Evolutionary conservation across 306 rosid genomes (phyloP).

Genomic region (Cajanus cajan): DNA sequence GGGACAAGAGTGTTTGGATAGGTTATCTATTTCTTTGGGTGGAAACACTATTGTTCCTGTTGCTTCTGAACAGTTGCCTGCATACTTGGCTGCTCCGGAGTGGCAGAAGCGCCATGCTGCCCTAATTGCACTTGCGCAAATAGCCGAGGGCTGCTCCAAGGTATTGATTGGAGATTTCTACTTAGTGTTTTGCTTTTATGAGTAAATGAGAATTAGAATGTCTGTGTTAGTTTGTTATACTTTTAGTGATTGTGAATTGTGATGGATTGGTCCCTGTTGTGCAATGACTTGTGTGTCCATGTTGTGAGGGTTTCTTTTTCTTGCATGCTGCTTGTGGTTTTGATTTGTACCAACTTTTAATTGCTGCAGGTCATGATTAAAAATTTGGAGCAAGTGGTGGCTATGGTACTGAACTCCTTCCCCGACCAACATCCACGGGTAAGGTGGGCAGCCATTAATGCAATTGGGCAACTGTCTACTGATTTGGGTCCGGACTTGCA

Average conservation of each 20-base stretch:
- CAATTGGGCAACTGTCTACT: slow-evolving; percentile 92
- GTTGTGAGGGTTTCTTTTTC: not conserved
- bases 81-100: slow-evolving; percentile 78
- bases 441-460: slow-evolving; percentile 99
- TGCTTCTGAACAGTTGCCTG: slow-evolving; percentile 88
- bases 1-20: slow-evolving; percentile 94
- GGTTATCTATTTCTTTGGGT: slow-evolving; percentile 87
- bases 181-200: not conserved
- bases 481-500: slow-evolving; percentile 99
- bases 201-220: not conserved
- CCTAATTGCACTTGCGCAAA: slow-evolving; percentile 83
- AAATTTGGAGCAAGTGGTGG: slow-evolving; percentile 93
- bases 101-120: slow-evolving; percentile 98
- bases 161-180: slow-evolving; percentile 33
- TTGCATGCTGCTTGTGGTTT: not conserved
- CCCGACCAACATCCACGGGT: slow-evolving; percentile 97
- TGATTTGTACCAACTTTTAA: not conserved
- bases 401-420: slow-evolving; percentile 92
- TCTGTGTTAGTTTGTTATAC: not conserved
- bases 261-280: not conserved
- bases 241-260: too few species aligned
- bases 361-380: slow-evolving; percentile 83
- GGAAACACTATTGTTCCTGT: slow-evolving; percentile 98
- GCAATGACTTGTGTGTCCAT: not conserved
- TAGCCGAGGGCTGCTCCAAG: slow-evolving; percentile 94